These are phyloP conservation scores for Trichophyton simii DNA, from an alignment of 2,329 filamentous ascomycete genomes.

Conservation along the genomic window DNA sequence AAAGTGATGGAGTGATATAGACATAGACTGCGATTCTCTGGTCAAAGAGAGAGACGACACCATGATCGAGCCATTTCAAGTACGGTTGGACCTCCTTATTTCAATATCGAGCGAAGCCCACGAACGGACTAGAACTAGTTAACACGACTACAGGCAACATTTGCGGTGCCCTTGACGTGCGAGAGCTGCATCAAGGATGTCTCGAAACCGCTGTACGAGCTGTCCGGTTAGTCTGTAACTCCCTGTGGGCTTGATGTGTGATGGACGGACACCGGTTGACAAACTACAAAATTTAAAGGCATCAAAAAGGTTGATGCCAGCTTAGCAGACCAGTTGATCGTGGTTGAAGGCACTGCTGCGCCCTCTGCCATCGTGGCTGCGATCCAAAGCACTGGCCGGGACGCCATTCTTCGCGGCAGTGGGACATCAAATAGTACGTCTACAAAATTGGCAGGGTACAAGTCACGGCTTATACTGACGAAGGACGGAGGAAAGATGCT, in stretches of 20 bases:
- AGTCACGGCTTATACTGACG: neutral
- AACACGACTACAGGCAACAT: slow-evolving; percentile 58
- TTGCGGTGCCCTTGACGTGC: slow-evolving; percentile 89
- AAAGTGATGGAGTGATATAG: neutral
- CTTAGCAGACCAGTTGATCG: slow-evolving; percentile 69
- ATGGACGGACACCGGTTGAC: neutral
- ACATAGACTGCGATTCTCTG: neutral
- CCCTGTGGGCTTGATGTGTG: neutral
- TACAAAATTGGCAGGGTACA: too few species aligned
- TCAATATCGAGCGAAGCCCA: neutral
- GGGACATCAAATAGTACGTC: slow-evolving; percentile 64
- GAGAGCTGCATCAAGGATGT: slow-evolving; percentile 79
- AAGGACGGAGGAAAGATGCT: slow-evolving; percentile 40
- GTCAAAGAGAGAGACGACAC: slow-evolving; percentile 6
- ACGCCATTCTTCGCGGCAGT: slow-evolving; percentile 85
- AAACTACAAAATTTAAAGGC: slow-evolving; percentile 37
- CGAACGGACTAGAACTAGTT: neutral
- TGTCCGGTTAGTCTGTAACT: slow-evolving; percentile 44
- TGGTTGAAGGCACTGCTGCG: slow-evolving; percentile 75
- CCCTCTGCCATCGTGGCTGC: slow-evolving; percentile 81
- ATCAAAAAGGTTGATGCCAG: slow-evolving; percentile 73
- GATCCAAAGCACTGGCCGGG: slow-evolving; percentile 78
- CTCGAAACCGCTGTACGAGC: slow-evolving; percentile 60
- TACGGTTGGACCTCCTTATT: slow-evolving; percentile 11
- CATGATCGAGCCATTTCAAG: slow-evolving; percentile 38